Conservation (phyloP, 768 basidiomycete genomes). For the Suillus cothurnatus region DNA sequence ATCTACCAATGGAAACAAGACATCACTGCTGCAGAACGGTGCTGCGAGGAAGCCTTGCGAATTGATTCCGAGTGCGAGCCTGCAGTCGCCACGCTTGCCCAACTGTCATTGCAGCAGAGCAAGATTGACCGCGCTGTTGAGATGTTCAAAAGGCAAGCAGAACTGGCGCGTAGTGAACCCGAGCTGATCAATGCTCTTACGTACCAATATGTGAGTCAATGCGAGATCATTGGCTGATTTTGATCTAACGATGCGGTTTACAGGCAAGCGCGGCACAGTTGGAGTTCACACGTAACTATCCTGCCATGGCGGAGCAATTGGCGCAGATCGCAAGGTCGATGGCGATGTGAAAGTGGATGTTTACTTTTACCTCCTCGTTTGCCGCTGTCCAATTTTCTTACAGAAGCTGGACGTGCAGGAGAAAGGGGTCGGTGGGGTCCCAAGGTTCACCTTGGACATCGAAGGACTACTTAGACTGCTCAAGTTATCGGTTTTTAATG, state of each 20-base stretch:
- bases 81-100: conserved; percentile 93
- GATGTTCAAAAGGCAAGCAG: conserved; percentile 83
- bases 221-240: neutral
- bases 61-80: conserved; percentile 96
- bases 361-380: neutral
- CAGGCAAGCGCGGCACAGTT: conserved; percentile 84
- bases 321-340: conserved; percentile 46
- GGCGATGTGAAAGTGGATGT: conserved; percentile 25
- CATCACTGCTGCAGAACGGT: conserved; percentile 74
- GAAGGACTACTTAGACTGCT: neutral
- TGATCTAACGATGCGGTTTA: conserved; percentile 13
- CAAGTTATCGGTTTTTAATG: conserved; percentile 8
- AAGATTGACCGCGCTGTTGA: conserved; percentile 84
- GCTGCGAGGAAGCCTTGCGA: conserved; percentile 85
- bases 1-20: conserved; percentile 97
- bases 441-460: neutral
- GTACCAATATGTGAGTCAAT: conserved; percentile 69
- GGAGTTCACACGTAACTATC: conserved; percentile 82
- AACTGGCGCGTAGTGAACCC: conserved; percentile 87
- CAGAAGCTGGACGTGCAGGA: neutral
- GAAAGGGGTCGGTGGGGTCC: neutral
- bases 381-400: neutral
- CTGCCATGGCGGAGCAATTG: conserved; percentile 77
- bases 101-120: conserved; percentile 88
- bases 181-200: conserved; percentile 82